These are phyloP conservation scores for Parietichytrium sp. DNA, from an alignment of 108 stramenopile genomes.

Conservation along the genomic window DNA sequence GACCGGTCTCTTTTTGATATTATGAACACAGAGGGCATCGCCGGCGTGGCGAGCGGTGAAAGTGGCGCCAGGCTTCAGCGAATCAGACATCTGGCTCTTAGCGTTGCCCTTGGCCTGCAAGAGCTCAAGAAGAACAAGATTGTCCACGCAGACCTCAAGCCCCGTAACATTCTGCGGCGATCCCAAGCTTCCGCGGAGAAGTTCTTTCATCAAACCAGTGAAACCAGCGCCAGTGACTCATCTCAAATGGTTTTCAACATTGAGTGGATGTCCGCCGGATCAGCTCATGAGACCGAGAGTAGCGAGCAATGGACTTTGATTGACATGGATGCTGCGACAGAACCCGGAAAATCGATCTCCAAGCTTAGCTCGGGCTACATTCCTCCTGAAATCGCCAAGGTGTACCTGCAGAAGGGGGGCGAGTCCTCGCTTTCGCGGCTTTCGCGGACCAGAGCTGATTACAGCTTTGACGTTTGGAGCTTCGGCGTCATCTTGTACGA, in stretches of 20 bases:
- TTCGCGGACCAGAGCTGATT: constrained; percentile 24
- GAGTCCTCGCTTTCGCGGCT: no score
- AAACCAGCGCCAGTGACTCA: no score
- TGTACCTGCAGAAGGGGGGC: no score
- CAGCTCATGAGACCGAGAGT: not conserved
- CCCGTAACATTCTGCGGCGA: not conserved
- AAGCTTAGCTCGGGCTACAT: constrained; percentile 17
- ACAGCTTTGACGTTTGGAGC: constrained; percentile 49
- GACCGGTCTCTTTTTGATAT: constrained; percentile 14
- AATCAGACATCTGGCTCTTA: no score
- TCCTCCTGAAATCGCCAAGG: not conserved
- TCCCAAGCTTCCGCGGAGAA: not conserved
- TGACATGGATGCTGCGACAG: not conserved
- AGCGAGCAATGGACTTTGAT: not conserved
- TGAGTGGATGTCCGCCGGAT: no score
- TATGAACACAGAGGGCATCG: constrained; percentile 11
- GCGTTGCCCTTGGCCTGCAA: not conserved
- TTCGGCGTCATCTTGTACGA: constrained; percentile 50
- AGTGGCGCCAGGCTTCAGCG: no score
- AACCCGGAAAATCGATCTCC: not conserved
- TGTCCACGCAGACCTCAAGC: constrained; percentile 4
- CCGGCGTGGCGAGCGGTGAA: no score
- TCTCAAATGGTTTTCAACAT: no score
- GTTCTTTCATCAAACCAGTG: no score
- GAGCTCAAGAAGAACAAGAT: not conserved